phyloP scores from a whole-genome alignment of 257 asterid genomes.

The Thymus quinquecostatus region DNA sequence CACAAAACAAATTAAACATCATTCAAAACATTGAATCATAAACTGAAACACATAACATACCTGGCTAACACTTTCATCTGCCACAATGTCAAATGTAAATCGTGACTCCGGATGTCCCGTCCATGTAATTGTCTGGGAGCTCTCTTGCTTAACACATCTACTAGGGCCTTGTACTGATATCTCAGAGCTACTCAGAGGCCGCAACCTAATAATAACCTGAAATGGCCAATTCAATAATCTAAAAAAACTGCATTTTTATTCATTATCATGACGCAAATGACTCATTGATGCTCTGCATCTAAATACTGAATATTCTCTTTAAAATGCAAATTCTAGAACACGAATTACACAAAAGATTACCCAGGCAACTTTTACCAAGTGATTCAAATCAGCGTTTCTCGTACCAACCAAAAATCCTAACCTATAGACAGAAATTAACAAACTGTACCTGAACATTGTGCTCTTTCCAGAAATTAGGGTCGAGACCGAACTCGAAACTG shows the following conservation, averaged over 20 bases:
- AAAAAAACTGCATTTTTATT: not conserved
- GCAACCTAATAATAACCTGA: constrained; percentile 84
- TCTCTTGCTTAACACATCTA: constrained; percentile 85
- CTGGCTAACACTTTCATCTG: constrained; percentile 95
- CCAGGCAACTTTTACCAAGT: not conserved
- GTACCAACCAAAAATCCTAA: constrained; percentile 13
- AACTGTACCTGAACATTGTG: constrained; percentile 77
- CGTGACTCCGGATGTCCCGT: constrained; percentile 85
- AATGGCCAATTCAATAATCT: constrained; percentile 20
- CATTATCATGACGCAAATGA: not conserved
- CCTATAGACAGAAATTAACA: not conserved
- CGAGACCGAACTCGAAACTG: constrained; percentile 70
- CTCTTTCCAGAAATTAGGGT: constrained; percentile 87
- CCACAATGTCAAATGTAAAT: constrained; percentile 85
- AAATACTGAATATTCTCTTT: not conserved
- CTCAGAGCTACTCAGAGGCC: constrained; percentile 84
- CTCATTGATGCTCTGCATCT: not conserved
- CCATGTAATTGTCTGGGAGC: constrained; percentile 90
- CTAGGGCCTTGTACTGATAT: constrained; percentile 71
- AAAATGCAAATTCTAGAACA: not conserved
- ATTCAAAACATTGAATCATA: not conserved
- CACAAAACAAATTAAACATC: constrained; percentile 1
- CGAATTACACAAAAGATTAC: not conserved
- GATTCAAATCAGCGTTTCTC: not conserved
- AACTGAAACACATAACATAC: constrained; percentile 34